These are phyloP conservation scores for Eutrema japonicum DNA, from an alignment of 345 rosid genomes.

Conservation along the genomic window DNA sequence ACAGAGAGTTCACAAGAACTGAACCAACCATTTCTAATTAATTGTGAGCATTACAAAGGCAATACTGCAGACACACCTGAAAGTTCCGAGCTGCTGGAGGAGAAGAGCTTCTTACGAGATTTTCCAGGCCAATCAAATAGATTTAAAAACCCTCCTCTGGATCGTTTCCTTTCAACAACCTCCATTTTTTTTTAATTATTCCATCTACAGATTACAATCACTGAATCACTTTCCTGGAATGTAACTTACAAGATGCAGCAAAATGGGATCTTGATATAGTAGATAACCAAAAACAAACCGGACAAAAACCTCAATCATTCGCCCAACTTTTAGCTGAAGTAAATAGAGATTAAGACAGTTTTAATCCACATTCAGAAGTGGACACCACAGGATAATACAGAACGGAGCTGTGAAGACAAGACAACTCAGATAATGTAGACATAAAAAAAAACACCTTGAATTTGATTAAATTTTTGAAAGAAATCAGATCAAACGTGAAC, in stretches of 20 bases:
- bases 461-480: background rate
- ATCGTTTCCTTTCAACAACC: conserved; percentile 62
- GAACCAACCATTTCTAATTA: background rate
- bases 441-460: conserved; percentile 7
- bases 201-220: conserved; percentile 38
- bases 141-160: conserved; percentile 71
- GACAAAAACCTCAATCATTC: conserved; percentile 17
- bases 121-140: conserved; percentile 88
- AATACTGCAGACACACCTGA: conserved; percentile 52
- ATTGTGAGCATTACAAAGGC: conserved; percentile 4
- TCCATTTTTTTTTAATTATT: conserved; percentile 55
- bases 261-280: conserved; percentile 6
- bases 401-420: conserved; percentile 13
- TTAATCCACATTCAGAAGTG: conserved; percentile 2
- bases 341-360: conserved; percentile 31
- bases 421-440: conserved; percentile 26
- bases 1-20: conserved; percentile 16
- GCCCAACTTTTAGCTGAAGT: conserved; percentile 19
- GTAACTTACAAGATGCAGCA: conserved; percentile 5
- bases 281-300: conserved; percentile 8
- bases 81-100: conserved; percentile 50
- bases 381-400: conserved; percentile 35
- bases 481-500: background rate
- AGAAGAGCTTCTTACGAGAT: conserved; percentile 78
- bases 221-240: conserved; percentile 1